These are phyloP conservation scores for Yamadazyma sp. DNA, from an alignment of 1,139 yeast genomes.

Conservation along the genomic window DNA sequence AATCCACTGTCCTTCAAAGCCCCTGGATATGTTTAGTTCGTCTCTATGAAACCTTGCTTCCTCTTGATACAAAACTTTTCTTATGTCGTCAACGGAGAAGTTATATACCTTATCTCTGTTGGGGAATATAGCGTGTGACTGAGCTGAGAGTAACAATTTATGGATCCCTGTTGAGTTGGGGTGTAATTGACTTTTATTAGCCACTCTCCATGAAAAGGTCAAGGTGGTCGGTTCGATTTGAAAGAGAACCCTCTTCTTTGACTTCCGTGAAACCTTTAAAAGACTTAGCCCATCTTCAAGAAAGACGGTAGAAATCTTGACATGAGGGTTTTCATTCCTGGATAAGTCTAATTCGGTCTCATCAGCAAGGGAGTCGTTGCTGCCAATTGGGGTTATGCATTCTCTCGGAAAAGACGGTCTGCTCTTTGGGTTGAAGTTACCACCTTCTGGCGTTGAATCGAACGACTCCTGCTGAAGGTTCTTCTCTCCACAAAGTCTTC, in stretches of 20 bases:
- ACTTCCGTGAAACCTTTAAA: conserved; percentile 67
- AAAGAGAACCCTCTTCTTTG: conserved; percentile 51
- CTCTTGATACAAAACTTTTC: conserved; percentile 61
- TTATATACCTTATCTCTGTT: conserved; percentile 31
- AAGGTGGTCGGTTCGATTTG: conserved; percentile 33
- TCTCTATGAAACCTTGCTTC: conserved; percentile 84
- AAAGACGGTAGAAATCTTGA: conserved; percentile 22
- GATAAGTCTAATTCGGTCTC: conserved; percentile 7
- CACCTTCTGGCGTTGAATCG: conserved; percentile 3
- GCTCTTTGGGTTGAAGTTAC: conserved; percentile 1
- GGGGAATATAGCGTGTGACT: conserved; percentile 5
- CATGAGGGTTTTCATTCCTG: conserved; percentile 11
- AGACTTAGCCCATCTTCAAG: conserved; percentile 49
- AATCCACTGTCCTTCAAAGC: conserved; percentile 70
- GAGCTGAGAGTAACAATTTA: conserved; percentile 10
- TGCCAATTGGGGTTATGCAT: conserved; percentile 2
- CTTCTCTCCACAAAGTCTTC: conserved; percentile 10
- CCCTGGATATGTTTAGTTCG: conserved; percentile 71
- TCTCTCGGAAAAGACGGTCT: conserved; percentile 4
- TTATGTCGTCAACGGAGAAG: conserved; percentile 70
- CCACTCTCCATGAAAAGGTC: conserved; percentile 50
- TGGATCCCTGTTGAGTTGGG: conserved; percentile 16
- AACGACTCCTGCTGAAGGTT: conserved; percentile 14
- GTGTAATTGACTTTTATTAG: conserved; percentile 31
- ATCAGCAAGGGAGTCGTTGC: conserved; percentile 7